Evolutionary conservation across 2,329 filamentous ascomycete genomes (phyloP).

Genomic region (Cladosporium sp.): DNA sequence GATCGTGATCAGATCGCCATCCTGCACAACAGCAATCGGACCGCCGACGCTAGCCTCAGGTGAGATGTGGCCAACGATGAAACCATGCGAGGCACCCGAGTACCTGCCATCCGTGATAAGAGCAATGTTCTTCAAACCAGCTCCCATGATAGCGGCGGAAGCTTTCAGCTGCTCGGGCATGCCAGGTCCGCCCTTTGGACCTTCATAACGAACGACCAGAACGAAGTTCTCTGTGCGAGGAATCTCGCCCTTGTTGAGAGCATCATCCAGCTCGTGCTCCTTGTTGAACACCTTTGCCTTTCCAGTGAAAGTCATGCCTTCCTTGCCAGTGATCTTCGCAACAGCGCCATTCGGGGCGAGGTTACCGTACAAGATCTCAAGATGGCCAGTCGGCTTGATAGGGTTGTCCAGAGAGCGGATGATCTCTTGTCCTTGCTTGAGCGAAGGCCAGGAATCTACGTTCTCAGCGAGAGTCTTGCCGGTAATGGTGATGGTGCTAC

Average conservation of each 20-base stretch:
- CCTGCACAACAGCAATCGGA: conserved; percentile 74
- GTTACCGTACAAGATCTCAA: conserved; percentile 84
- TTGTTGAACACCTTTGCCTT: conserved; percentile 82
- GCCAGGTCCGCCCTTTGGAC: conserved; percentile 85
- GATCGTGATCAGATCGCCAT: conserved; percentile 82
- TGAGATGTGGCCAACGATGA: conserved; percentile 89
- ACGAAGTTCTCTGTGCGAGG: conserved; percentile 77
- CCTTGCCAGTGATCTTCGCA: conserved; percentile 94
- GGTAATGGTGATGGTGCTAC: conserved; percentile 74
- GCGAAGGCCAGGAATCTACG: conserved; percentile 68
- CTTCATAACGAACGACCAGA: conserved; percentile 87
- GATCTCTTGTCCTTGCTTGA: conserved; percentile 75
- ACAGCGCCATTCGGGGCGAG: conserved; percentile 85
- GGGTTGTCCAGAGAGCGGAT: conserved; percentile 77
- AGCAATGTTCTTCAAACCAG: conserved; percentile 79
- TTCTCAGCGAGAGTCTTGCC: conserved; percentile 81
- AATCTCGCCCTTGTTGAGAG: conserved; percentile 67
- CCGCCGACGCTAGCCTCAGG: conserved; percentile 88
- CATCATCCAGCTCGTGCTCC: conserved; percentile 71
- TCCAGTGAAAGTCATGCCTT: conserved; percentile 77
- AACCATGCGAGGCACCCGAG: conserved; percentile 81
- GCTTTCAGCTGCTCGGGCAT: conserved; percentile 96
- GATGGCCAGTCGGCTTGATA: conserved; percentile 80
- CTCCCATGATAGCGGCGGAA: conserved; percentile 87
- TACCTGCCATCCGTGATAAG: conserved; percentile 91